Evolutionary conservation across 306 rosid species (phyloP).

Genomic region (Hippophae gyantsensis): DNA sequence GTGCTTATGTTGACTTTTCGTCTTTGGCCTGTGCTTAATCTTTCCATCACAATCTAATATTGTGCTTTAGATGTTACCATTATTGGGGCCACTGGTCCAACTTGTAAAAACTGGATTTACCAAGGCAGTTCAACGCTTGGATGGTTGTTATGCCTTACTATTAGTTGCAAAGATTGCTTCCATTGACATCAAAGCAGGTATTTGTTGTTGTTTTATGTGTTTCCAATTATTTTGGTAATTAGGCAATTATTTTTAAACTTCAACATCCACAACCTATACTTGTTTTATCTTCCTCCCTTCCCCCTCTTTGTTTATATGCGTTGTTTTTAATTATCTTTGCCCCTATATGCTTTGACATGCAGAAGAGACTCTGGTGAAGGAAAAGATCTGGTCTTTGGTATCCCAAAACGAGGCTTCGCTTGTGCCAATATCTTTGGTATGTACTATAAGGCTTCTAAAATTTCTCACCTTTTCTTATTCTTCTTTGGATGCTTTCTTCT

Average conservation of each 20-base stretch:
- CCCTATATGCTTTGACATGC: constrained; percentile 1
- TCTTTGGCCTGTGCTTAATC: constrained; percentile 10
- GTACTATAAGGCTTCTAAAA: constrained; percentile 8
- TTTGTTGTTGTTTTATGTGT: background rate
- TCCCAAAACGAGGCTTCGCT: constrained; percentile 88
- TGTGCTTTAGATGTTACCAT: constrained; percentile 47
- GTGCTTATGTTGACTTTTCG: constrained; percentile 17
- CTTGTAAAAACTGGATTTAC: constrained; percentile 94
- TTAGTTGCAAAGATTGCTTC: constrained; percentile 73
- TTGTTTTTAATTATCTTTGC: constrained; percentile 8
- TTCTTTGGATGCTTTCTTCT: background rate
- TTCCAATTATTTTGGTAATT: background rate
- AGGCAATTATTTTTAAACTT: background rate
- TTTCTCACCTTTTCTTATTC: background rate
- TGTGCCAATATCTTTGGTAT: constrained; percentile 71
- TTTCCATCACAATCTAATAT: constrained; percentile 5
- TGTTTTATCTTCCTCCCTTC: background rate
- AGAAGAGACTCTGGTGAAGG: constrained; percentile 80
- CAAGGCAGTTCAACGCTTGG: constrained; percentile 85
- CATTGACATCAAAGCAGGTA: constrained; percentile 95
- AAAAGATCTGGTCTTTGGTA: constrained; percentile 74
- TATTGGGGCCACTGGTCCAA: constrained; percentile 69
- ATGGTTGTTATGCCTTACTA: constrained; percentile 85
- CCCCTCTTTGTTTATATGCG: background rate
- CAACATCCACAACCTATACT: background rate